phyloP scores from a whole-genome alignment of 331 rosid species.

The Pyracantha coccinea region DNA sequence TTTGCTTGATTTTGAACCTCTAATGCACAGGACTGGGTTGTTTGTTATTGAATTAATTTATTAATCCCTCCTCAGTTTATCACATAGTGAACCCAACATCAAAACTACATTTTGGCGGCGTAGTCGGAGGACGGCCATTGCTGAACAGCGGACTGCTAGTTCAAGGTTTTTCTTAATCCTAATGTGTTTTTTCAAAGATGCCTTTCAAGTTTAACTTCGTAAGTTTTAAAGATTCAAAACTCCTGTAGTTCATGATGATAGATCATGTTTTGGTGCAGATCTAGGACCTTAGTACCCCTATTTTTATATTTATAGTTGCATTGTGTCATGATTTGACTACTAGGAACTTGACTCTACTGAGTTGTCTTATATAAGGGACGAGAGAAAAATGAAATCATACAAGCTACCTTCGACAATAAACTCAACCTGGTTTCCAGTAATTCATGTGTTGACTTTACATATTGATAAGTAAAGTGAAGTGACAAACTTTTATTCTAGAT shows the following conservation, averaged over 20 bases:
- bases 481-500: not conserved
- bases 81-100: slow-evolving; percentile 99
- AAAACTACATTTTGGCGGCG: slow-evolving; percentile 94
- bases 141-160: slow-evolving; percentile 98
- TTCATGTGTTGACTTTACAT: not conserved
- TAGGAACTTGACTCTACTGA: not conserved
- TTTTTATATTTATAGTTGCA: not conserved
- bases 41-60: slow-evolving; percentile 40
- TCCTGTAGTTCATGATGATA: not conserved
- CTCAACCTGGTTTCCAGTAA: not conserved
- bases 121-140: slow-evolving; percentile 93
- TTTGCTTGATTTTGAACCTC: too few species aligned
- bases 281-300: not conserved
- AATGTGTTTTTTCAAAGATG: slow-evolving; percentile 7
- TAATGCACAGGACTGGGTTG: not conserved
- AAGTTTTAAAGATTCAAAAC: not conserved
- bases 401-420: not conserved
- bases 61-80: slow-evolving; percentile 63
- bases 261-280: not conserved
- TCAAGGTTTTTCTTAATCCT: slow-evolving; percentile 68
- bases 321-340: not conserved
- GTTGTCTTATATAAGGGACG: not conserved
- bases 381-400: not conserved
- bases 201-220: not conserved
- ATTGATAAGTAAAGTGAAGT: not conserved